Base-by-base conservation (phyloP, 2,329 filamentous ascomycete species). In the Macroventuria anomochaeta region DNA sequence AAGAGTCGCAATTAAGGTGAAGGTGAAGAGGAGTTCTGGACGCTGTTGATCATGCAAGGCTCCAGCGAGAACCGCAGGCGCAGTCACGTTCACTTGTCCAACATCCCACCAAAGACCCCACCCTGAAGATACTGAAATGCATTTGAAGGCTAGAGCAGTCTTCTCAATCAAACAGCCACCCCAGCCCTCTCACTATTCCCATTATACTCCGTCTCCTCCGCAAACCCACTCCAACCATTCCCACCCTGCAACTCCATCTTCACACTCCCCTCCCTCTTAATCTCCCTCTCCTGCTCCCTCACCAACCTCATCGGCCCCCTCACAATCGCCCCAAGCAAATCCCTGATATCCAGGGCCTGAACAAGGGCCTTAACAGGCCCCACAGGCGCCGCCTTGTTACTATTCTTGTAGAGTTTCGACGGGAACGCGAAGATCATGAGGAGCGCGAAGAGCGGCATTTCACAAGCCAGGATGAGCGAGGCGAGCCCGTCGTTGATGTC, bases 371-470 rank as follows among this genome's bases (percentile, higher is more conserved):
- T 61, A 0, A 65, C 2, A 0, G 62, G 61, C 0, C 65, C 66
- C 1, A 62, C 60, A 10, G 40, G 13, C 11, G 57, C 63, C 3
- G 61, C 56, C 6, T 43, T 42, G 7, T 50, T 44, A 10, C 31
- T 43, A 13, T 55, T 48, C 25, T 58, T 64, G 39, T 71, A 70
- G 1, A 59, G 60, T 23, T 57, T 59, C 5, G 65, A 64, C 0
- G 65, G 57, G 33, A 69, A 73, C 0, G 68, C 67, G 29, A 67
- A 54, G 29, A 66, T 15, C 17, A 73, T 52, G 3, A 71, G 52
- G 32, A 67, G 21, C 3, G 66, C 63, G 52, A 73, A 73, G 25
- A 70, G 25, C 3, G 69, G 70, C 68, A 72, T 71, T 59, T 73
- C 69, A 55, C 63, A 64, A 13, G 64, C 61, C 26, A 71, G 62